Evolutionary conservation across 163 green algal genomes (phyloP), one percentile per base, ranked within the genome.

Genomic region (Prototheca wickerhamii): DNA sequence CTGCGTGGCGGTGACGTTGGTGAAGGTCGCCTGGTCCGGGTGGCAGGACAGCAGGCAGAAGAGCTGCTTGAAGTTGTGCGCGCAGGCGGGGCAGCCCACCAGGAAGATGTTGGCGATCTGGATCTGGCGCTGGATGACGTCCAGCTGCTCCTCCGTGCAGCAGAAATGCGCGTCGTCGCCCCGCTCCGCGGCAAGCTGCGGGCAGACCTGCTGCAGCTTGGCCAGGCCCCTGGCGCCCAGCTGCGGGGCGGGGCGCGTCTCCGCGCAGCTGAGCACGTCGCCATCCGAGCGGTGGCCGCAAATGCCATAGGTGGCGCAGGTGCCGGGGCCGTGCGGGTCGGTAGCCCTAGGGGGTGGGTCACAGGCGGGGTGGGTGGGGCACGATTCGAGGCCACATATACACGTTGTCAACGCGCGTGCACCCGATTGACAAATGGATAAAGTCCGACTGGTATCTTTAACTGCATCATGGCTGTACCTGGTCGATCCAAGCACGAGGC

Each of bases 31-130:
- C 58, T 95, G 87, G 61, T 90, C 75, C 1, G 86, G 83, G 3
- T 84, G 90, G 70, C 84, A 90, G 4, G 75, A 83, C n/a, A 87
- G 69, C n/a, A 81, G 64, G 63, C 87, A 95, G 77, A 89, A 96
- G 58, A 96, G 85, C 61, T 94, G 79, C 26, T 91, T 75, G 75
- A 97, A 96, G 76, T 97, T 97, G 74, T 90, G 84, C 28, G 79
- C 74, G 74, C 90, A 96, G 12, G 90, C 90, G 29, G 90, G 90
- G 75, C 90, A 97, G 62, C 90, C 87, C 1, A 90, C 63, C 29
- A 95, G 76, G 61, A 96, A 92, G 46, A 87, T 87, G 1, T 76
- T 77, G 17, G 85, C 87, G 43, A 81, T 81, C 32, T 82, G 65
- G 35, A 85, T 86, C 81, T 91, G 76, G 21, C 34, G 25, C 18